phyloP scores from a whole-genome alignment of 345 rosid species.

The Gossypioides kirkii region DNA sequence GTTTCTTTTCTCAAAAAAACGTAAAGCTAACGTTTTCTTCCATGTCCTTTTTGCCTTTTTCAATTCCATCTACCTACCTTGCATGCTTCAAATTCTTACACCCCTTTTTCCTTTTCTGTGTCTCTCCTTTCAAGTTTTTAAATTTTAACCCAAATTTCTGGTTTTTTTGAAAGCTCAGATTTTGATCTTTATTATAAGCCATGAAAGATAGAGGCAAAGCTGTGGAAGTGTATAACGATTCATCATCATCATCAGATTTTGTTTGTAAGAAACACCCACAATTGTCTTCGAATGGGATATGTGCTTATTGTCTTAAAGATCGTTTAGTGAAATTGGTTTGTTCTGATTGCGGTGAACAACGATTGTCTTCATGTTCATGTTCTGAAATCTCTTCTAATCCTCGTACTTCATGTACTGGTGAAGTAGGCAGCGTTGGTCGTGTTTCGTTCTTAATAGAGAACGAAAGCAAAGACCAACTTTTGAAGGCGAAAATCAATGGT shows the following conservation, averaged over 20 bases:
- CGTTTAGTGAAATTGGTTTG: slow-evolving; percentile 79
- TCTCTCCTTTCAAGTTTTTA: background rate
- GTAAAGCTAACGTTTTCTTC: slow-evolving; percentile 67
- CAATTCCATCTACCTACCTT: slow-evolving; percentile 30
- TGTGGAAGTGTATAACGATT: slow-evolving; percentile 41
- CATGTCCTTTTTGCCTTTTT: slow-evolving; percentile 12
- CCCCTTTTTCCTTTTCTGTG: slow-evolving; percentile 14
- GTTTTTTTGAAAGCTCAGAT: background rate
- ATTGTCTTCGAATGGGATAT: slow-evolving; percentile 62
- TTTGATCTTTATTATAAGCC: slow-evolving; percentile 11
- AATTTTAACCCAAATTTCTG: slow-evolving; percentile 7
- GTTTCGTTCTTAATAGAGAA: slow-evolving; percentile 80
- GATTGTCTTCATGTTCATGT: slow-evolving; percentile 69
- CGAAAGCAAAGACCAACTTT: slow-evolving; percentile 33
- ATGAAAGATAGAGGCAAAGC: slow-evolving; percentile 89
- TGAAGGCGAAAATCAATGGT: slow-evolving; percentile 25
- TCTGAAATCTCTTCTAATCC: slow-evolving; percentile 34
- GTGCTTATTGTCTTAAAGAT: slow-evolving; percentile 82
- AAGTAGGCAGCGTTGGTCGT: slow-evolving; percentile 60
- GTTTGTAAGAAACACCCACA: slow-evolving; percentile 86
- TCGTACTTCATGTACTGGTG: slow-evolving; percentile 50
- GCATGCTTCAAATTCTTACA: slow-evolving; percentile 16
- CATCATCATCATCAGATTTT: slow-evolving; percentile 44
- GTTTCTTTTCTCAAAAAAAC: slow-evolving; percentile 30
- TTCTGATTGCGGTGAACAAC: slow-evolving; percentile 86